Percentiles rank a stretch among this genome's conserved stretches.
phyloP scores from a whole-genome alignment of 2,329 filamentous ascomycete genomes.

The Trichoderma gracile region DNA sequence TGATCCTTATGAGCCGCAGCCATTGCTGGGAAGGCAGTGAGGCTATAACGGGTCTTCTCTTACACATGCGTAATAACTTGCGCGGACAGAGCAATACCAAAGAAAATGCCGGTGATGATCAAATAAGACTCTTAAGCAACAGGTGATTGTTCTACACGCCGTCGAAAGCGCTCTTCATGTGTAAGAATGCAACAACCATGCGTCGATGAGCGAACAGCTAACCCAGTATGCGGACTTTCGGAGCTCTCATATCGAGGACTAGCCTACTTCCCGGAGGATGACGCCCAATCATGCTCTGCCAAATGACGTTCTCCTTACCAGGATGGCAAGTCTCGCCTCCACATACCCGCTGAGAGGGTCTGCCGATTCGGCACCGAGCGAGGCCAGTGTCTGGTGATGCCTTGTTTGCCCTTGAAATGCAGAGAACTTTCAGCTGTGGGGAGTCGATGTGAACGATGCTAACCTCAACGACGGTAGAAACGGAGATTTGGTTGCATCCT shows the following conservation, averaged over 20 bases:
- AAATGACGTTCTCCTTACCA: background rate
- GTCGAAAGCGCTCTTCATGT: background rate
- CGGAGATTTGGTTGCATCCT: background rate
- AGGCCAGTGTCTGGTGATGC: background rate
- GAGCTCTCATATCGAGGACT: background rate
- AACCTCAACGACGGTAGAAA: background rate
- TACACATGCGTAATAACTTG: no score
- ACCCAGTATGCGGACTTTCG: conserved; percentile 11
- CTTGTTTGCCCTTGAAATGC: background rate
- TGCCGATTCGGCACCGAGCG: conserved; percentile 20
- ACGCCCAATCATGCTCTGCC: background rate
- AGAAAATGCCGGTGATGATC: no score
- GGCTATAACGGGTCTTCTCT: background rate
- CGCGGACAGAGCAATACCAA: no score
- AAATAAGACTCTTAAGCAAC: background rate
- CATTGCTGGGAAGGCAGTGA: background rate
- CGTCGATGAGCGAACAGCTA: background rate
- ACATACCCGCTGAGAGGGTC: background rate
- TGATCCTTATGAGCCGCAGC: background rate
- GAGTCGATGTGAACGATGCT: background rate
- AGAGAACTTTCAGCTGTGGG: background rate
- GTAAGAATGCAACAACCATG: no score
- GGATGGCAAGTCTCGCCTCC: background rate
- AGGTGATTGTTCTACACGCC: background rate
- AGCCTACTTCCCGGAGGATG: background rate